Conservation (phyloP, 192 early-diverging fungal species). For the Allomyces macrogynus region DNA sequence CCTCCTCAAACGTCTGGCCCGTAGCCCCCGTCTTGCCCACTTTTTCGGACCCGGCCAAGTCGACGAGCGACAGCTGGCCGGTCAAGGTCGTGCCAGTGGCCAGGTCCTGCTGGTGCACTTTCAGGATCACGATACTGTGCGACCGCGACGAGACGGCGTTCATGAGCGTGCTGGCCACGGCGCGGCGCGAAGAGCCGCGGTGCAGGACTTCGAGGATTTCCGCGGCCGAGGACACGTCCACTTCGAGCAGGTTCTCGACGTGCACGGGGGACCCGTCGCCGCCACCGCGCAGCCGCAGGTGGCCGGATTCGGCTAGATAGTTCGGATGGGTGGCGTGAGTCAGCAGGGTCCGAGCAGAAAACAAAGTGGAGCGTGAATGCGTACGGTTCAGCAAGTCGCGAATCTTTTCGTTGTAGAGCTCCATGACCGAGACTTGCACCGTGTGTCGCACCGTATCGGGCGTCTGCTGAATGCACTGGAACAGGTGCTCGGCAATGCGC, state of each 20-base stretch:
- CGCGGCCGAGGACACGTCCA: slow-evolving; percentile 85
- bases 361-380: slow-evolving; percentile 3
- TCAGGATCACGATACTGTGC: slow-evolving; percentile 94
- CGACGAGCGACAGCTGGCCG: slow-evolving; percentile 85
- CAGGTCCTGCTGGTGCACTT: slow-evolving; percentile 84
- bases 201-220: slow-evolving; percentile 98
- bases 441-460: slow-evolving; percentile 90
- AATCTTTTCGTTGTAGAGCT: slow-evolving; percentile 99
- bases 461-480: slow-evolving; percentile 74
- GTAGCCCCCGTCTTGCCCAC: slow-evolving; percentile 90
- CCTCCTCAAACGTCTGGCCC: slow-evolving; percentile 95
- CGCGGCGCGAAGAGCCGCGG: slow-evolving; percentile 65
- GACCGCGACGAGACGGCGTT: slow-evolving; percentile 94
- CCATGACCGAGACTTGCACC: slow-evolving; percentile 98
- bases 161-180: slow-evolving; percentile 90
- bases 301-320: slow-evolving; percentile 34
- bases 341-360: too few relatives aligned
- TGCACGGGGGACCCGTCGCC: slow-evolving; percentile 91
- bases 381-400: slow-evolving; percentile 81
- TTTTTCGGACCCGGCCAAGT: slow-evolving; percentile 98
- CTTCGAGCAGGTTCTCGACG: slow-evolving; percentile 89
- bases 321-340: too few relatives aligned
- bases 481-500: slow-evolving; percentile 88
- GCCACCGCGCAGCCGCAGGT: slow-evolving; percentile 89
- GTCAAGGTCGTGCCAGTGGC: slow-evolving; percentile 69